Conservation (phyloP, 2,329 filamentous ascomycete genomes). For the Colletotrichum filicis region DNA sequence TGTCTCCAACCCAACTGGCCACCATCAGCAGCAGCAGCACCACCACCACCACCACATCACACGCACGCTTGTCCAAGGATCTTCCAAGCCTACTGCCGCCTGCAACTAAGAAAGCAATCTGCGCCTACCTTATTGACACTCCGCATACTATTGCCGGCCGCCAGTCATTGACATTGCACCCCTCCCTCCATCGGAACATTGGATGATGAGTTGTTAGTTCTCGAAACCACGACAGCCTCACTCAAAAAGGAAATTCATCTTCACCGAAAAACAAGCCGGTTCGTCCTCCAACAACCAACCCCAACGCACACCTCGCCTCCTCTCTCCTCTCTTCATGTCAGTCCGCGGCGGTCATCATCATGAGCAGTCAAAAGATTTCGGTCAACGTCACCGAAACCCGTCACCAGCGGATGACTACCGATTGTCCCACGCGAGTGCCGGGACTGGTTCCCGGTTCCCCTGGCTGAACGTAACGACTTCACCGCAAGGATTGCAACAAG, state of each 20-base stretch:
- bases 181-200: conserved; percentile 7
- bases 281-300: background rate
- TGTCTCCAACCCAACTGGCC: background rate
- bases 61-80: conserved; percentile 10
- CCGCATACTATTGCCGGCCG: conserved; percentile 2
- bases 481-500: conserved; percentile 17
- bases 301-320: background rate
- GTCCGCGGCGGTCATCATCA: background rate
- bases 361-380: background rate
- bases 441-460: background rate
- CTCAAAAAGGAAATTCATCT: conserved; percentile 6
- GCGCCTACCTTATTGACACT: conserved; percentile 15
- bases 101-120: background rate
- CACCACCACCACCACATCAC: conserved; percentile 28
- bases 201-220: conserved; percentile 24
- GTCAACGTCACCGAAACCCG: conserved; percentile 1
- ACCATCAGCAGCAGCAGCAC: conserved; percentile 2
- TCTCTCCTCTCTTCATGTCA: background rate
- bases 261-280: background rate
- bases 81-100: background rate
- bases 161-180: background rate
- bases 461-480: conserved; percentile 15
- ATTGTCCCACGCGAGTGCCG: conserved; percentile 19
- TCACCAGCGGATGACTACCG: conserved; percentile 9
- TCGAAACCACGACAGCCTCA: background rate